These are phyloP conservation scores for Miamiensis avidus DNA, from an alignment of 169 alveolate species.

Conservation along the genomic window DNA sequence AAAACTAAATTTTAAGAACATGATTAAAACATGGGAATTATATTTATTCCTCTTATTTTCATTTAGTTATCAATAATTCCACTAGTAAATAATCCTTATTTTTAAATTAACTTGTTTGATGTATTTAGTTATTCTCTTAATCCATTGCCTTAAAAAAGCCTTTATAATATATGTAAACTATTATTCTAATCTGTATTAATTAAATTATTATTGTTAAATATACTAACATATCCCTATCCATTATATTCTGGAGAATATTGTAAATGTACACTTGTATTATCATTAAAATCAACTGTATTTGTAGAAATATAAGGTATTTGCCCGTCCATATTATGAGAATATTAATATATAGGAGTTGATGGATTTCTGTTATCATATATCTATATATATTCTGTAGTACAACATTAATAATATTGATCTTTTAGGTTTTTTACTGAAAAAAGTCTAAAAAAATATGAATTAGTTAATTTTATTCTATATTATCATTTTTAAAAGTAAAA, in stretches of 20 bases:
- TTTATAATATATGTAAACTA: background rate
- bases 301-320: background rate
- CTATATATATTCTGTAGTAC: background rate
- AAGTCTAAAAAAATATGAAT: no score
- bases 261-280: no score
- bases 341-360: background rate
- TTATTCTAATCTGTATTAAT: background rate
- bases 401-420: background rate
- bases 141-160: background rate
- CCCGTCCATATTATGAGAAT: background rate
- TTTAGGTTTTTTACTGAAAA: background rate
- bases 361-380: background rate
- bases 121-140: background rate
- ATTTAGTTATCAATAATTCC: background rate
- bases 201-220: background rate
- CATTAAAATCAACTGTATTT: background rate
- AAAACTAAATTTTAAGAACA: background rate
- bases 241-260: background rate
- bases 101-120: no score
- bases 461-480: background rate
- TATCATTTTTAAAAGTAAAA: no score
- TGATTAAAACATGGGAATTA: no score
- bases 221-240: background rate
- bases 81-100: background rate
- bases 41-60: background rate